Evolutionary conservation across 352 stramenopile genomes (phyloP).

Genomic region (Bremia lactucae): DNA sequence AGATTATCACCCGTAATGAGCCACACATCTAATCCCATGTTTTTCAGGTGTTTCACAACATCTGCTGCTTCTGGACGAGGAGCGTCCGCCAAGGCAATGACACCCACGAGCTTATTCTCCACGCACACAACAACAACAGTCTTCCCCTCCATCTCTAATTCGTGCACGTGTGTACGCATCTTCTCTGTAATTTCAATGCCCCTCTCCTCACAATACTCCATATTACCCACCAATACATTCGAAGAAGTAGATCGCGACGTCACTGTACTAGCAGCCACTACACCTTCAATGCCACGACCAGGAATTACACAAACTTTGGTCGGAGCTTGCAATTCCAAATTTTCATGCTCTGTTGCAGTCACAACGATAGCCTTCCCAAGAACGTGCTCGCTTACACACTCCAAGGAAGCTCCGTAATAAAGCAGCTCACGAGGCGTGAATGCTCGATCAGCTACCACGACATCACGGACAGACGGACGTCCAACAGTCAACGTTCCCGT

Average conservation of each 20-base stretch:
- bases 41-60: slow-evolving; percentile 67
- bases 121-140: slow-evolving; percentile 76
- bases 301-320: slow-evolving; percentile 63
- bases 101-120: slow-evolving; percentile 51
- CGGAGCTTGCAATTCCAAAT: slow-evolving; percentile 61
- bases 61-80: slow-evolving; percentile 57
- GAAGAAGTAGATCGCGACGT: slow-evolving; percentile 14
- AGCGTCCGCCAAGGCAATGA: slow-evolving; percentile 72
- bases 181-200: slow-evolving; percentile 46
- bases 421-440: slow-evolving; percentile 59
- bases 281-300: slow-evolving; percentile 67
- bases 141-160: slow-evolving; percentile 77
- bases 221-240: slow-evolving; percentile 65
- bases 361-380: slow-evolving; percentile 77
- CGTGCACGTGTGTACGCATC: slow-evolving; percentile 68
- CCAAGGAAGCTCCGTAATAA: slow-evolving; percentile 69
- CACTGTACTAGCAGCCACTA: slow-evolving; percentile 22
- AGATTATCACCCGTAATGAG: slow-evolving; percentile 89
- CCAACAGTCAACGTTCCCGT: slow-evolving; percentile 87
- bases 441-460: slow-evolving; percentile 54
- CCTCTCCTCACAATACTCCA: slow-evolving; percentile 73
- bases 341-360: slow-evolving; percentile 64
- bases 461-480: slow-evolving; percentile 68
- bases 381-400: slow-evolving; percentile 81
- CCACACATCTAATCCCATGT: slow-evolving; percentile 78